Evolutionary conservation across 1,139 yeast genomes (phyloP), one percentile per base, ranked within the genome.

Genomic region (Scheffersomyces quercinus): DNA sequence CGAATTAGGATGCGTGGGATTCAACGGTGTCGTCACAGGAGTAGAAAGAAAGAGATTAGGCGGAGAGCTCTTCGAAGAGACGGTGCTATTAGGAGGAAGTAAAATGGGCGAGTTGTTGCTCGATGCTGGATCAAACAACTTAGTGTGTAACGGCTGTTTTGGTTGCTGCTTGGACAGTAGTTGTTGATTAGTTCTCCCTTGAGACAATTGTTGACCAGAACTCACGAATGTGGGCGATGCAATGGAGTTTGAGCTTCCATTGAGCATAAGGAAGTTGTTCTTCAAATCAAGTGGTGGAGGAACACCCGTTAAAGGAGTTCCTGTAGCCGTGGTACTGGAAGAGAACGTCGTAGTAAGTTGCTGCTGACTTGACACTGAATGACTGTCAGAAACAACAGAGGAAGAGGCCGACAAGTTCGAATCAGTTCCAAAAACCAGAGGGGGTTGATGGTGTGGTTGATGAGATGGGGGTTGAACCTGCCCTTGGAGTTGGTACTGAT

Each of bases 11-110:
- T 33, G 35, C 3, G 31, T 34, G 15, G 47, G 32, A 37, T 40
- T 46, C 36, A 45, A 44, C 11, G 49, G 35, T 12, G 51, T 42
- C 16, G 54, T 43, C 12, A 48, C 50, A 9, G 51, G 45, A 4
- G 55, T 55, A 32, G 54, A 49, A 40, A 60, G 53, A 39, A 60
- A 57, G 47, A 62, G 54, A 39, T 56, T 62, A 12, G 67, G 65
- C 7, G 68, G 67, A n/a, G 67, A 59, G 44, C 45, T 49, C 32
- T 50, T 58, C 32, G 45, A 47, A 30, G 55, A 46, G 3, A 53
- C 40, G 11, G 36, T 38, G 38, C 48, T 44, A 35, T 42, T 44
- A 14, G 58, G 50, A 36, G 54, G 55, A 28, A 49, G 44, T 44
- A 54, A 46, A 34, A 54, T 51, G 16, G 65, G 66, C 4, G 64